Base-by-base conservation (phyloP, 495 filamentous ascomycete genomes). In the Apodospora peruviana region DNA sequence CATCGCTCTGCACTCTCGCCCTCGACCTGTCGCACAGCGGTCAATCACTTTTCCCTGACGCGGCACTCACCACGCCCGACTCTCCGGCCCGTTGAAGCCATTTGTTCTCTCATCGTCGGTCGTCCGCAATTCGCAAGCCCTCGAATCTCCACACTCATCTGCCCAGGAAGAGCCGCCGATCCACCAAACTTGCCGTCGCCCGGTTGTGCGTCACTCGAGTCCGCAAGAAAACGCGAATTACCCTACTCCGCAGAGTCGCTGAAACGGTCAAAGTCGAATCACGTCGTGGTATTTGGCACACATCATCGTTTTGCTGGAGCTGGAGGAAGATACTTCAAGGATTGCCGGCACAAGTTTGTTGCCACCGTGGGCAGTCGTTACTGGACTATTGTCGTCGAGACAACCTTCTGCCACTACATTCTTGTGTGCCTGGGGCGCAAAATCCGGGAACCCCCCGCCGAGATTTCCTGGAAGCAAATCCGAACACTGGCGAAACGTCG, bases 321-420 rank as follows among this genome's bases (percentile, higher is more conserved):
- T 2, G 40, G 40, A 1, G 21, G 20, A 21, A n/a, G 37, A 3
- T 35, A 16, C 12, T 34, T 21, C 24, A 19, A 43, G 43, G 19
- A 35, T 44, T 36, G 14, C 36, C 47, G 23, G 24, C 41, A 45
- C 48, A 32, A 38, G 20, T 36, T 22, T 7, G 7, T 40, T 17
- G 34, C 34, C 32, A 39, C 34, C 45, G 41, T 25, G 41, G 48
- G 27, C 32, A 32, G 42, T 45, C 43, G 25, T 34, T 18, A 11
- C 25, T 24, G 32, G 42, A 18, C n/a, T 21, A 45, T 40, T 40
- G 16, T 22, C 12, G 24, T 27, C 9, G 43, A n/a, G 23, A 36
- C 11, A 50, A 20, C 25, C 29, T 44, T 22, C 21, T 17, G 22
- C 21, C 46, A 41, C 27, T 17, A 40, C 43, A 43, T 51, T 40